Conservation (phyloP, 305 asterid species). For the Fraxinus greggii region DNA sequence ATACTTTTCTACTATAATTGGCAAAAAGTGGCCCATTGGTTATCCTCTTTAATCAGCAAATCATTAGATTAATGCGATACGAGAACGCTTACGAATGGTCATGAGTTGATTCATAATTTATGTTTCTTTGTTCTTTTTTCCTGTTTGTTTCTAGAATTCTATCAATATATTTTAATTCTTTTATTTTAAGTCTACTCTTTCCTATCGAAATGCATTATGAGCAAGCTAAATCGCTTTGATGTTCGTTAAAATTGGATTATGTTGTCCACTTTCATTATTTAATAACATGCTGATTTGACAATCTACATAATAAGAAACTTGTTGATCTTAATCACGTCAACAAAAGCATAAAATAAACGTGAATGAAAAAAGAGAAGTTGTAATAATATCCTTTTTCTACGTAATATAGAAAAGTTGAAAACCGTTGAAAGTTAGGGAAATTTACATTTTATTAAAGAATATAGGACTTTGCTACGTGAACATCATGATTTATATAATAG, state of each 20-base stretch:
- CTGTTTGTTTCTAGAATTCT: neutral
- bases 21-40: neutral
- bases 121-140: neutral
- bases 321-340: neutral
- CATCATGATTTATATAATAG: too few species aligned
- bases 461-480: neutral
- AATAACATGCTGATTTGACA: neutral
- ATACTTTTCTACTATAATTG: neutral
- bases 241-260: neutral
- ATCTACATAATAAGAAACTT: neutral
- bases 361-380: neutral
- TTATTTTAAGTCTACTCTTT: too few species aligned
- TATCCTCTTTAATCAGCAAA: neutral
- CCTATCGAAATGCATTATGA: neutral
- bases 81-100: neutral
- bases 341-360: neutral
- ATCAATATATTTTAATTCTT: neutral
- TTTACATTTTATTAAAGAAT: too few species aligned
- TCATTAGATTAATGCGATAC: neutral
- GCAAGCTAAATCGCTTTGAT: neutral
- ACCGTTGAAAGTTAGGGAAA: neutral
- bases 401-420: neutral
- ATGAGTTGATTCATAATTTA: neutral
- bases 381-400: neutral
- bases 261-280: neutral